phyloP scores from a whole-genome alignment of 2,329 filamentous ascomycete species.

The Diaporthe velutina region DNA sequence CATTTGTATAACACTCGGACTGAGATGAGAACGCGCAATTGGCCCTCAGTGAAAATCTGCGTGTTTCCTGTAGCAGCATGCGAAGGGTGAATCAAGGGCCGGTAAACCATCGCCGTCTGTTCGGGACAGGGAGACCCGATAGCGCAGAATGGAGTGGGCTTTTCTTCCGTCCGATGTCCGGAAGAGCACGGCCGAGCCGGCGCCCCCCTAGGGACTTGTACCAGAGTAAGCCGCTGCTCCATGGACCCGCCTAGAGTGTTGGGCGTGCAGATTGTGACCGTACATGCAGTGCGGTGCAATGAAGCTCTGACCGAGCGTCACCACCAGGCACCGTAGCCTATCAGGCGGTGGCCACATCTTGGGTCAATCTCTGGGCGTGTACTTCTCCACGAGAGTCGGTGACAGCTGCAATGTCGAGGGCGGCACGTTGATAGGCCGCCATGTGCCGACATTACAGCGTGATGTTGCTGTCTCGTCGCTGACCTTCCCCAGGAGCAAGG shows the following conservation, averaged over 20 bases:
- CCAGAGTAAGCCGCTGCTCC: slow-evolving; percentile 4
- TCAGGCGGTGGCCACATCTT: slow-evolving; percentile 24
- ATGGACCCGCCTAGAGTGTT: slow-evolving; percentile 7
- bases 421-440: slow-evolving; percentile 23
- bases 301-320: slow-evolving; percentile 19
- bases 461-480: slow-evolving; percentile 16
- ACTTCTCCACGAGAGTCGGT: slow-evolving; percentile 14
- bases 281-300: slow-evolving; percentile 29
- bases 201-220: neutral
- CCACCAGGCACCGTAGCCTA: slow-evolving; percentile 10
- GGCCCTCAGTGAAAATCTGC: neutral
- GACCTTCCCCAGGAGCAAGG: slow-evolving; percentile 4
- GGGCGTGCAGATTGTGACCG: slow-evolving; percentile 7
- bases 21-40: neutral
- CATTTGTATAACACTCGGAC: slow-evolving; percentile 12
- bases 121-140: slow-evolving; percentile 16
- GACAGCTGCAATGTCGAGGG: slow-evolving; percentile 8
- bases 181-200: slow-evolving; percentile 28
- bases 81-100: neutral
- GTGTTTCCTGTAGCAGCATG: neutral
- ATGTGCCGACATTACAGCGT: slow-evolving; percentile 25
- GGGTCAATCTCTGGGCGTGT: slow-evolving; percentile 5
- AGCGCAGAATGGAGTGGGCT: neutral
- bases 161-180: slow-evolving; percentile 29
- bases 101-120: slow-evolving; percentile 5